These are phyloP conservation scores for Podospora australis DNA, from an alignment of 495 filamentous ascomycete species.

Conservation along the genomic window DNA sequence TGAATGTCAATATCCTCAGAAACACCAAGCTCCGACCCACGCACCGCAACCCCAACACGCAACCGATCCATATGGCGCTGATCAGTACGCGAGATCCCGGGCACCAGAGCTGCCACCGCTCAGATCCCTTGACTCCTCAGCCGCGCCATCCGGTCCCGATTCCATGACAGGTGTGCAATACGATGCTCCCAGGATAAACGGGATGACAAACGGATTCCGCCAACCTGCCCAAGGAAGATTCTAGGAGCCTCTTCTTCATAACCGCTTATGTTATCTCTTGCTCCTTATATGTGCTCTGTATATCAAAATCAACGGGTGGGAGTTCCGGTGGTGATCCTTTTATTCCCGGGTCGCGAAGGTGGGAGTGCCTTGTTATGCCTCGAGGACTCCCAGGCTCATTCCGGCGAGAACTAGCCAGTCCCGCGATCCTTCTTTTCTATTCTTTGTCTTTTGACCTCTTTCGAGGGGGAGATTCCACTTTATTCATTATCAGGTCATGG, in stretches of 20 bases:
- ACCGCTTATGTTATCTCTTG: no score
- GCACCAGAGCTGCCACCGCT: constrained; percentile 44
- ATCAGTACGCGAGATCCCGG: constrained; percentile 26
- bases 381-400: no score
- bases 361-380: no score
- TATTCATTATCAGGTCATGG: no score
- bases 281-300: no score
- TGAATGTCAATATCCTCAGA: constrained; percentile 21
- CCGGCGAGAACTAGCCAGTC: no score
- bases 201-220: constrained; percentile 30
- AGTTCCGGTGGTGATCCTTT: no score
- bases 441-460: no score
- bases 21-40: constrained; percentile 8
- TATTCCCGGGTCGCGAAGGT: no score
- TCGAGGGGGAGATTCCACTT: no score
- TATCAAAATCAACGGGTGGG: no score
- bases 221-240: constrained; percentile 14
- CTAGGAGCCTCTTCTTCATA: constrained; percentile 5
- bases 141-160: constrained; percentile 24
- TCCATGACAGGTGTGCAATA: constrained; percentile 53
- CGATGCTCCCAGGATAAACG: constrained; percentile 28
- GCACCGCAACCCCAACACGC: constrained; percentile 20
- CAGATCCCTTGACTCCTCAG: constrained; percentile 26
- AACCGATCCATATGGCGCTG: constrained; percentile 23
- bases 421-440: no score